A percentile compares a stretch with the other conserved stretches of the same genome.
These are phyloP conservation scores for Roridomyces roridus DNA, from an alignment of 768 basidiomycete genomes.

Conservation along the genomic window DNA sequence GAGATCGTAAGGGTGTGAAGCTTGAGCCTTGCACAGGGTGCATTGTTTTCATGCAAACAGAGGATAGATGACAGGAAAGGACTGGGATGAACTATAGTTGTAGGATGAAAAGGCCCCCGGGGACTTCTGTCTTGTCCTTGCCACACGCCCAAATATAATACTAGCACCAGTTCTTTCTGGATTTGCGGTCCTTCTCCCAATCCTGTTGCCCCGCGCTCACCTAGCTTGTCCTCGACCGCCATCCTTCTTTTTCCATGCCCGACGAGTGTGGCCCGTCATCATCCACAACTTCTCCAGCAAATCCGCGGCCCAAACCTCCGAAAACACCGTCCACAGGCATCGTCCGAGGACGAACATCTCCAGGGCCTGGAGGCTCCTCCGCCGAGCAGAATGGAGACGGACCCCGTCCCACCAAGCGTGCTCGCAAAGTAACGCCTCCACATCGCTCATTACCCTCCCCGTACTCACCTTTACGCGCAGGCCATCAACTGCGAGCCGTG, in stretches of 20 bases:
- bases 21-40: too few relatives aligned
- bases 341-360: slow-evolving; percentile 59
- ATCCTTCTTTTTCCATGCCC: slow-evolving; percentile 36
- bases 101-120: slow-evolving; percentile 2
- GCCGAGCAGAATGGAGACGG: slow-evolving; percentile 56
- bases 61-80: background rate
- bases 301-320: slow-evolving; percentile 47
- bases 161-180: slow-evolving; percentile 7
- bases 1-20: too few relatives aligned
- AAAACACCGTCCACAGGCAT: slow-evolving; percentile 47
- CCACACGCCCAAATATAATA: slow-evolving; percentile 13
- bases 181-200: slow-evolving; percentile 15
- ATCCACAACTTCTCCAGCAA: slow-evolving; percentile 42
- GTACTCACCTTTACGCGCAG: background rate
- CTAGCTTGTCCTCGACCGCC: slow-evolving; percentile 10
- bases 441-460: too few relatives aligned
- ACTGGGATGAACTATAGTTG: background rate
- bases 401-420: slow-evolving; percentile 78
- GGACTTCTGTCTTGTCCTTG: background rate
- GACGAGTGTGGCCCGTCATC: slow-evolving; percentile 41
- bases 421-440: slow-evolving; percentile 53
- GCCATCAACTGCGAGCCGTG: slow-evolving; percentile 92
- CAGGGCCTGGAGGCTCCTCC: slow-evolving; percentile 40
- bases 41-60: too few relatives aligned
- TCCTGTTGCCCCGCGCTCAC: slow-evolving; percentile 19